These are phyloP conservation scores for Aspergillus sp. DNA, from an alignment of 2,329 filamentous ascomycete genomes.

Conservation along the genomic window DNA sequence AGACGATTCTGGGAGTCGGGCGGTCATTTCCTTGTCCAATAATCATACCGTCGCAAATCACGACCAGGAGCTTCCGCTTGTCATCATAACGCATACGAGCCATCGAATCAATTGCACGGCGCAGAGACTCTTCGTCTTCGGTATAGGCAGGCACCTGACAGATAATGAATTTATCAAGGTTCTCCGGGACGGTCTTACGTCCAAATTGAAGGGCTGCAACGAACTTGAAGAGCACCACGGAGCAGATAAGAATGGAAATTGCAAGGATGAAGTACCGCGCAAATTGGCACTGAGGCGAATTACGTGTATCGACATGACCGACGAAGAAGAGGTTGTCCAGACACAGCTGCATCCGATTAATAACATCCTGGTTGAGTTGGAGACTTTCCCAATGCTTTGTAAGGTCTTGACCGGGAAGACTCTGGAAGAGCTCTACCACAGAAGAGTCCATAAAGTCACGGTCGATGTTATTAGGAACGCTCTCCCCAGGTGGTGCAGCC, in stretches of 20 bases:
- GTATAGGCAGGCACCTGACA: conserved; percentile 97
- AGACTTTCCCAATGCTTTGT: conserved; percentile 79
- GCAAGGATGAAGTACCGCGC: conserved; percentile 85
- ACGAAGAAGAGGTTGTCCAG: conserved; percentile 94
- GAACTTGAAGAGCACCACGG: conserved; percentile 93
- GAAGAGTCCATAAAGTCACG: conserved; percentile 76
- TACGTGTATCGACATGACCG: conserved; percentile 86
- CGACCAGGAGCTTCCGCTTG: conserved; percentile 89
- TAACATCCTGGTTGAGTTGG: conserved; percentile 54
- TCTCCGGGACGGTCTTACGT: conserved; percentile 85
- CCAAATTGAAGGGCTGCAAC: conserved; percentile 93
- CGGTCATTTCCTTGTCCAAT: conserved; percentile 97
- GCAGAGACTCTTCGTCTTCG: conserved; percentile 94
- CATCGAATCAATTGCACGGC: conserved; percentile 93
- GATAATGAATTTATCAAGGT: conserved; percentile 97
- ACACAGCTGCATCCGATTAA: conserved; percentile 72
- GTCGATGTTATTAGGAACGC: conserved; percentile 50
- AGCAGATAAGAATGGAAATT: conserved; percentile 74
- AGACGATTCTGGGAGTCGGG: conserved; percentile 89
- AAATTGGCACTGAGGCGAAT: conserved; percentile 80
- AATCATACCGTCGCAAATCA: conserved; percentile 98
- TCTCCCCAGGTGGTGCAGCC: conserved; percentile 54
- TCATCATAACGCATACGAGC: conserved; percentile 96
- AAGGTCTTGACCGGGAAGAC: conserved; percentile 73
- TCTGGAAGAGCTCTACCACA: conserved; percentile 74